Percentiles rank a stretch among this genome's conserved stretches.
Conservation (phyloP, 169 alveolate genomes). For the Eimeria nieschulzi region DNA sequence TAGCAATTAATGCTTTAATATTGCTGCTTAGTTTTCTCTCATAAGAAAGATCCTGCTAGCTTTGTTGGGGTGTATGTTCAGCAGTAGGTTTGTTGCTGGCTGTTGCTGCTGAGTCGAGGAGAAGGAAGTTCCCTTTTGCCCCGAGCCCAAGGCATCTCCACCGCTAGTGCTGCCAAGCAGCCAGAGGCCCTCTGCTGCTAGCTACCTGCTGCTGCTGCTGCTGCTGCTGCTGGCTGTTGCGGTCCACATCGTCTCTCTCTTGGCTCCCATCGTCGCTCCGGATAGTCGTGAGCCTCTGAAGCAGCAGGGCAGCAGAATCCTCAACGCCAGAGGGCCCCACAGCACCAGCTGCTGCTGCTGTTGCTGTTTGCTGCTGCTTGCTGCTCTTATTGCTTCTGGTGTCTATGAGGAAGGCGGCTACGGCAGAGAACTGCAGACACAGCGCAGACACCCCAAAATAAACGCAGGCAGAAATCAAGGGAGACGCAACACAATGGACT, state of each 20-base stretch:
- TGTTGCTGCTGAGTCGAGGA: no score
- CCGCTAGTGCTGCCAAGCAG: conserved; percentile 27
- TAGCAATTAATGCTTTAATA: no score
- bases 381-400: not conserved
- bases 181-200: conserved; percentile 49
- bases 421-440: conserved; percentile 52
- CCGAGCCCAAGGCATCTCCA: conserved; percentile 10
- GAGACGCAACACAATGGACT: no score
- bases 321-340: not conserved
- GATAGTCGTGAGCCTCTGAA: conserved; percentile 55
- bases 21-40: no score
- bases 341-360: not conserved
- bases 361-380: conserved; percentile 3
- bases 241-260: conserved; percentile 36
- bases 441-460: conserved; percentile 40
- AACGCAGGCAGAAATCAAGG: not conserved
- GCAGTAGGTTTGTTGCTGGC: no score
- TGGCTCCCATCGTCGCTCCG: conserved; percentile 47
- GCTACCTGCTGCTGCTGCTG: conserved; percentile 68
- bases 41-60: no score
- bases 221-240: conserved; percentile 62
- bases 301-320: conserved; percentile 21
- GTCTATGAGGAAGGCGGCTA: not conserved
- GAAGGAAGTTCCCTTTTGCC: not conserved
- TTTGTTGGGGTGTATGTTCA: no score